Base-by-base conservation (phyloP, 371 early-diverging fungal genomes). In the Phascolomyces articulosus region DNA sequence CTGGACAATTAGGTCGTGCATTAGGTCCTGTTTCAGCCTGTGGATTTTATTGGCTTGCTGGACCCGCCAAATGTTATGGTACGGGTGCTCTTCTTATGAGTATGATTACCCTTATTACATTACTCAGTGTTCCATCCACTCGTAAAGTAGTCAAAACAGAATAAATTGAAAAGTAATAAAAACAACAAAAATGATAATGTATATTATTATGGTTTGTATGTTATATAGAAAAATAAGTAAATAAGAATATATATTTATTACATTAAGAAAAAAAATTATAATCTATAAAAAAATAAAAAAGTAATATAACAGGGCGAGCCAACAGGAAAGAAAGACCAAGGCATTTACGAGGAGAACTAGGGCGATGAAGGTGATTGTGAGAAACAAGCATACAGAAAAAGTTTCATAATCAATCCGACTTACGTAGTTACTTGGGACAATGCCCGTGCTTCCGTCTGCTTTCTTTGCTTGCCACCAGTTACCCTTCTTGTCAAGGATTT, bases 391-490 rank as follows among this genome's bases (percentile, higher is more conserved):
- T 24, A 24, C 15, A 24, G 4, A 51, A 24, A 51, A 51, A 0
- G n/a, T 51, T 51, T 24, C 23, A 51, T 51, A 51, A 51, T 51
- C 23, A 18, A 23, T 51, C 8, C 51, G 51, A 51, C 60, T 59
- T 59, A 89, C 73, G 64, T 95, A 97, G 82, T 97, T 97, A 75
- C 91, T 91, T 55, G 98, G 98, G 18, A 91, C 96, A 79, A 97
- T 96, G 63, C 98, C 98, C 16, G 87, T 74, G 10, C 84, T 70
- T 20, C 96, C 96, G 68, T 95, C 91, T 48, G 78, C 74, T 63
- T 90, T 91, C 63, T 89, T 87, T 41, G 93, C 97, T 75, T 93
- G 91, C 97, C 97, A 97, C 97, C 97, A 97, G 68, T 95, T 94
- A 72, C 97, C 97, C 76, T 91, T 88, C 70, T 87, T 92, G 74